Evolutionary conservation across 169 alveolate genomes (phyloP).

Genomic region (Babesia bigemina): DNA sequence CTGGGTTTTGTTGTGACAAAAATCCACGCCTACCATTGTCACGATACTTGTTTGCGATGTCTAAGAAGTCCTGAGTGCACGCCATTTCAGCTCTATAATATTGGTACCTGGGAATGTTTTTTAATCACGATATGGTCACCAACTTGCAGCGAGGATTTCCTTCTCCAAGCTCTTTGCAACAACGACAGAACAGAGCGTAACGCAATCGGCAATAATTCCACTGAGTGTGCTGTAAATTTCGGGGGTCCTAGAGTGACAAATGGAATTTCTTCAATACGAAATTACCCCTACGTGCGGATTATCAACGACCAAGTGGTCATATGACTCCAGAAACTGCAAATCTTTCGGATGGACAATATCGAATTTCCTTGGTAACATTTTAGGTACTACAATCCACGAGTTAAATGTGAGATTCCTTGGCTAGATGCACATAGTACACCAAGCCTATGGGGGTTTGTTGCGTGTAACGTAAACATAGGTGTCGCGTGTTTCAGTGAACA

Average conservation of each 20-base stretch:
- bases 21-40: conserved; percentile 27
- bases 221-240: conserved; percentile 71
- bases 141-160: conserved; percentile 81
- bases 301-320: conserved; percentile 70
- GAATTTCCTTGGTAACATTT: conserved; percentile 13
- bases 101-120: conserved; percentile 65
- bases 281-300: conserved; percentile 80
- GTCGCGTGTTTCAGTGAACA: too few species aligned
- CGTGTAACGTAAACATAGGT: too few species aligned
- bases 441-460: too few species aligned
- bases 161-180: conserved; percentile 77
- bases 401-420: too few species aligned
- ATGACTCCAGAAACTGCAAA: conserved; percentile 65
- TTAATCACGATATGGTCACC: neutral
- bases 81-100: conserved; percentile 79
- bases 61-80: conserved; percentile 76
- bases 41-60: conserved; percentile 64
- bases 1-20: conserved; percentile 1
- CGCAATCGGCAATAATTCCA: conserved; percentile 72
- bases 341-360: conserved; percentile 54
- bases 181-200: conserved; percentile 74
- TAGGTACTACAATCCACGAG: neutral
- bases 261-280: neutral
- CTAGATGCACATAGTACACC: too few species aligned
- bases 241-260: conserved; percentile 70